Base-by-base conservation (phyloP, 108 stramenopile genomes). In the Parietichytrium sp. region DNA sequence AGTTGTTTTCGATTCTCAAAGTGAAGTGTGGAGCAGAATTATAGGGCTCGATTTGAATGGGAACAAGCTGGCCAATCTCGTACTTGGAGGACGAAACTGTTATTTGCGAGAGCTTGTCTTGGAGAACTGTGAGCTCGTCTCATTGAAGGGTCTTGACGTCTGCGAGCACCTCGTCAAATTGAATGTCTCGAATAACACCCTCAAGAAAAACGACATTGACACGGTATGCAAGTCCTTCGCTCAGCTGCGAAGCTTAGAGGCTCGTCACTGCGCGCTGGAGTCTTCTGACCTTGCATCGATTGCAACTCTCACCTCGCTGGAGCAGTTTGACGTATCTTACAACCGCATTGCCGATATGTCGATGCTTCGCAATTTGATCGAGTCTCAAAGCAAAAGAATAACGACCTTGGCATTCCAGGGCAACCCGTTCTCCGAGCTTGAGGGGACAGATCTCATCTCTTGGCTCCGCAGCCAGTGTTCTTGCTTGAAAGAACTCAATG, bases 401-500 rank as follows among this genome's bases (percentile, higher is more conserved):
- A 33, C 38, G 0, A 6, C 10, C 45, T 72, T 72, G 8, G 38
- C 23, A 2, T 6, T 72, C 16, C 38, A 36, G 45, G 42, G 42
- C 1, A 72, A 72, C 33, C 61, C 61, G 38, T n/a, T 72, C 45
- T 16, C 20, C n/a, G 33, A 6, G 6, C 10, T 45, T n/a, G 61
- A 72, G 42, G 2, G 18, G 20, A 42, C 18, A 7, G 42, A 27
- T 16, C 8, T 72, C 13, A 6, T 45, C 6, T 7, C 38, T 12
- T 72, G 61, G 61, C 3, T 2, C 61, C 18, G 25, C 15, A 33
- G 45, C 15, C 61, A 72, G 20, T 72, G 61, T 42, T 42, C 61
- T 33, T 72, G 61, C 33, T 42, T 72, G 33, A 72, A 12, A 16
- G 61, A 72, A 72, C 8, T 72, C 42, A 42, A 72, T 72, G 61